Evolutionary conservation across 2,329 filamentous ascomycete species (phyloP).

Genomic region (Fusarium bactridioides): DNA sequence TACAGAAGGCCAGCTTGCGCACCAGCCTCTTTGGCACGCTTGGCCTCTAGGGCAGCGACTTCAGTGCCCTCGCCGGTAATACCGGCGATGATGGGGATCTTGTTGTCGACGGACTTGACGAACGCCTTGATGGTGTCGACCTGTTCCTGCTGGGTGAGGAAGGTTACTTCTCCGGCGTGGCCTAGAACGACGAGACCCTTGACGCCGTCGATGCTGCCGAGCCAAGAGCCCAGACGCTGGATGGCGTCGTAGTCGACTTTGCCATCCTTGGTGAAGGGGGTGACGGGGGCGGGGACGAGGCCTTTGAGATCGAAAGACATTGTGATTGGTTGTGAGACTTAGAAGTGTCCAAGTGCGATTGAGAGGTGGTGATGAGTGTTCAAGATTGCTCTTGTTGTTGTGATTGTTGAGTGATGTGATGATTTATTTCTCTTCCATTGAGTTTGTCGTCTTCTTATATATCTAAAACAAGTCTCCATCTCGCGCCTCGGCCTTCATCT

Average conservation of each 20-base stretch:
- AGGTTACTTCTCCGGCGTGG: constrained; percentile 63
- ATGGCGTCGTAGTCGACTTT: constrained; percentile 60
- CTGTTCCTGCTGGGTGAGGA: constrained; percentile 60
- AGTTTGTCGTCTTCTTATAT: constrained; percentile 15
- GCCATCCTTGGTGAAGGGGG: constrained; percentile 58
- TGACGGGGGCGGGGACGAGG: constrained; percentile 60
- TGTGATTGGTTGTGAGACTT: not conserved
- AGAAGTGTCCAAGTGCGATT: not conserved
- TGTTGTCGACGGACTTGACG: constrained; percentile 59
- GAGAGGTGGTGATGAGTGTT: not conserved
- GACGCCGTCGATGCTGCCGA: constrained; percentile 59
- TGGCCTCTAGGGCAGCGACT: constrained; percentile 59
- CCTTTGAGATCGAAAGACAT: constrained; percentile 56
- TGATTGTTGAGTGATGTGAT: not conserved
- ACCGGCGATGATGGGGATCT: constrained; percentile 60
- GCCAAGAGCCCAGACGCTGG: constrained; percentile 61
- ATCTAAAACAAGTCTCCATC: not conserved
- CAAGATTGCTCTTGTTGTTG: not conserved
- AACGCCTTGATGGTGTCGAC: constrained; percentile 59
- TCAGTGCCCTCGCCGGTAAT: constrained; percentile 63
- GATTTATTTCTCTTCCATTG: not conserved
- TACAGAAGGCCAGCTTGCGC: constrained; percentile 60
- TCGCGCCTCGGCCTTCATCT: constrained; percentile 11
- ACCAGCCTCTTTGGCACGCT: constrained; percentile 59
- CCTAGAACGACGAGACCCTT: constrained; percentile 62